Evolutionary conservation across 202 grass and related monocot genomes (phyloP), one percentile per base, ranked within the genome.

Genomic region (Elaeis oleifera): DNA sequence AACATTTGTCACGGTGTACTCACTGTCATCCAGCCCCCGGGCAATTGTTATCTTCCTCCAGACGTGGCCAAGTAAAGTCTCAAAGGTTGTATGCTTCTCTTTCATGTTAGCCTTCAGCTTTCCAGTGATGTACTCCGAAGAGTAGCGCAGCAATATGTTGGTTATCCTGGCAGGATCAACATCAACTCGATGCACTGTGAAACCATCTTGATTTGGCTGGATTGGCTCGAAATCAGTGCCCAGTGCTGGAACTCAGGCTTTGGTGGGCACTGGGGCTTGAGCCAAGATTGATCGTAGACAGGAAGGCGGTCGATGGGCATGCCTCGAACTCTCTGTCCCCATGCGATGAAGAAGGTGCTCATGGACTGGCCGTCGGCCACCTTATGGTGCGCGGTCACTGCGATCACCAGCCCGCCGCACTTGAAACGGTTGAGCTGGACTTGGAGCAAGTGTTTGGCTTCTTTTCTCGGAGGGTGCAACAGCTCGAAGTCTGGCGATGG

Each of bases 181-280:
- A 16, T 58, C 44, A 4, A 17, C 5, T 1, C 18, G 65, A 11
- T 18, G 39, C 23, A 19, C 24, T 1, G 1, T 6, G 0, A 15
- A 18, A 1, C 3, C 58, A 0, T 59, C 20, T 0, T 5, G 44
- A 28, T 24, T 13, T 16, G 58, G 60, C 24, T 48, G 16, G 8
- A 48, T 16, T 16, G 48, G 23, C 2, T 23, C 16, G 54, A 87
- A 82, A 48, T 87, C 79, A 31, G 70, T 51, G 56, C 64, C 79
- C 76, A 80, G 76, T 79, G 84, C 5, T 87, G 28, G 76, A 79
- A 83, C 68, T 83, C 84, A 59, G 76, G 79, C n/a, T 60, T 63
- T 4, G 75, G 79, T 8, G 79, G 79, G 20, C 27, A 32, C 18
- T 75, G 79, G 5, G 79, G 75, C 20, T 3, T 16, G 56, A 87